Percentiles rank a stretch among this genome's conserved stretches.
Evolutionary conservation across 768 basidiomycete genomes (phyloP).

Genomic region (Mycena pura): DNA sequence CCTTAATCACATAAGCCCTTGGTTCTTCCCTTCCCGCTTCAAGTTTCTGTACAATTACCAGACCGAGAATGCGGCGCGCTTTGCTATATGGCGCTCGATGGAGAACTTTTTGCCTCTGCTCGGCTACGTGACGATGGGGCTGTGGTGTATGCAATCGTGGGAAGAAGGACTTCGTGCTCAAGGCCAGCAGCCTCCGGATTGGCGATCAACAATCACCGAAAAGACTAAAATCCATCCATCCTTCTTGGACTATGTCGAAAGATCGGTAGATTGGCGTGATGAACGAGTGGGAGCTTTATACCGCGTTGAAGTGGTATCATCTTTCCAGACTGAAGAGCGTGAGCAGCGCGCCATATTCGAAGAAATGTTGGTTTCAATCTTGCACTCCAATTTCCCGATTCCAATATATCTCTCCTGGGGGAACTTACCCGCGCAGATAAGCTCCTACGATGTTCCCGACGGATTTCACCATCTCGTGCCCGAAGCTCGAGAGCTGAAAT

Average conservation of each 20-base stretch:
- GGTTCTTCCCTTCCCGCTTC: conserved; percentile 1
- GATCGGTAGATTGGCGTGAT: not conserved
- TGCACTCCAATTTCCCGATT: not conserved
- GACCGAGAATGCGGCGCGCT: not conserved
- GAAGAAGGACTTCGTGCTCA: not conserved
- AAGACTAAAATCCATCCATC: not conserved
- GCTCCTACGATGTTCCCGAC: not conserved
- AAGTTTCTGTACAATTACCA: not conserved
- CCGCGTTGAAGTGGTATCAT: not conserved
- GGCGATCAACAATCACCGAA: not conserved
- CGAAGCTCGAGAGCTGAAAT: not conserved
- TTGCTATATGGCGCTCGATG: not conserved
- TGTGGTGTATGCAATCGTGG: not conserved
- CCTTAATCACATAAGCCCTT: not conserved
- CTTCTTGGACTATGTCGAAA: not conserved
- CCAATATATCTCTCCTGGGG: conserved; percentile 3
- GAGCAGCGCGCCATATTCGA: not conserved
- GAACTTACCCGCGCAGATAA: not conserved
- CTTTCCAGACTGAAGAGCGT: not conserved
- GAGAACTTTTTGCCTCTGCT: not conserved
- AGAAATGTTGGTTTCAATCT: not conserved
- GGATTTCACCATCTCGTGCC: not conserved
- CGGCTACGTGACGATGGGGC: not conserved
- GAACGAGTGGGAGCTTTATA: conserved; percentile 1
- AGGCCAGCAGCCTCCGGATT: not conserved